Base-by-base conservation (phyloP, 2,329 filamentous ascomycete species). In the Sclerotinia sclerotiorum region DNA sequence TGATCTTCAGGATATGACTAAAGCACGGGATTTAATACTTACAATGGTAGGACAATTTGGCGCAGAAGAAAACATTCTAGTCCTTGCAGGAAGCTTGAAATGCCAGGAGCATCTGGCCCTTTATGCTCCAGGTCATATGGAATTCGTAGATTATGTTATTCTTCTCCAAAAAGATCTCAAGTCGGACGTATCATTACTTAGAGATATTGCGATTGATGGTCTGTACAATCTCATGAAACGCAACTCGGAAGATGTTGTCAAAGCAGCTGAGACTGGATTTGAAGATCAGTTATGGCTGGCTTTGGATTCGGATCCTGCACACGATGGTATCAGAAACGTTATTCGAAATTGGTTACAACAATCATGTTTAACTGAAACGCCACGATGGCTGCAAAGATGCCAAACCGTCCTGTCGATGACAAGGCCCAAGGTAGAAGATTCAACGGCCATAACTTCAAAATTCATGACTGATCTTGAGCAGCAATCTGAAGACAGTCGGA, bases 201-300 rank as follows among this genome's bases (percentile, higher is more conserved):
- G 90, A 65, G 90, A 94, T 75, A 90, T 91, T 71, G 93, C 94
- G 2, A 86, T 97, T 17, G 91, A 96, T 76, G 94, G 94, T 1
- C 82, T 99, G 0, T 94, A 97, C 75, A 97, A 96, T 71, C 84
- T 98, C 48, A 98, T 99, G 94, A 94, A 97, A 79, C 86, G 93
- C 58, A 90, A 97, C 76, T 91, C 94, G 0, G 87, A 90, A 69
- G 91, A 94, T 70, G 93, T 98, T 13, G 85, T 97, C 27, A 81
- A 85, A 57, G 89, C 90, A 6, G 93, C 93, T 5, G 86, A 91
- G 15, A 83, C 87, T 39, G 92, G 91, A 0, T 87, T 99, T 27
- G 94, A 97, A 77, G 93, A 97, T 73, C 90, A 95, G 70, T 82
- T 99, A 0, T 99, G 95, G 96, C 85, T 97, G 65, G 89, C 92